Evolutionary conservation across 306 rosid genomes (phyloP), one percentile per base, ranked within the genome.

Genomic region (Lablab purpureus): DNA sequence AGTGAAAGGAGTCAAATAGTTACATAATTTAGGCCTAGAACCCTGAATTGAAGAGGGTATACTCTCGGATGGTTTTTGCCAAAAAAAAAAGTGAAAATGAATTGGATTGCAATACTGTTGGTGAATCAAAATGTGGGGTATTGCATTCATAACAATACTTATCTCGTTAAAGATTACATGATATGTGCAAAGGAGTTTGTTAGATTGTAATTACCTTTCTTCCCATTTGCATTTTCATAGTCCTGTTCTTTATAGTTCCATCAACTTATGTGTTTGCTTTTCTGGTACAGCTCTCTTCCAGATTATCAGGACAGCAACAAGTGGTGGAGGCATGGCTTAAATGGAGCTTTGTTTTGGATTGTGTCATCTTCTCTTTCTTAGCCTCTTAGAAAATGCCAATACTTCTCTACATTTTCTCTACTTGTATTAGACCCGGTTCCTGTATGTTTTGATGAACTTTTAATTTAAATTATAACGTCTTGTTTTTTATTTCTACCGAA

Each of bases 271-370:
- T 22, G 37, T 27, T 70, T 4, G 63, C 12, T 25, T 75, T 51
- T 59, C 22, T 82, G 71, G 56, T 36, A 58, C 98, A 93, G 98
- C 98, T 78, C 93, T 93, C 58, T 93, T 93, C 84, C 98, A 93
- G 93, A 91, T 93, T 81, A 93, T 93, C 91, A 90, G 98, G 90
- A 93, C 97, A 74, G 98, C 98, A 76, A 84, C 97, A 2, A 89
- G 91, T 54, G 97, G 91, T 54, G 97, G 98, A 80, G 98, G 97
- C 90, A 84, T 91, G 98, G 98, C 91, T 28, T 93, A 84, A n/a
- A 85, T 79, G 75, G 36, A 74, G 45, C 59, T 76, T 41, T 40
- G 45, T 49, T 76, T 56, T 63, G 68, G 80, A 84, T 27, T 71
- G 65, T 81, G 67, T 63, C 80, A 43, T 56, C 52, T 63, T 75